A percentile compares a stretch with the other conserved stretches of the same genome.
phyloP scores from a whole-genome alignment of 169 alveolate genomes.

The Plasmodium relictum region DNA sequence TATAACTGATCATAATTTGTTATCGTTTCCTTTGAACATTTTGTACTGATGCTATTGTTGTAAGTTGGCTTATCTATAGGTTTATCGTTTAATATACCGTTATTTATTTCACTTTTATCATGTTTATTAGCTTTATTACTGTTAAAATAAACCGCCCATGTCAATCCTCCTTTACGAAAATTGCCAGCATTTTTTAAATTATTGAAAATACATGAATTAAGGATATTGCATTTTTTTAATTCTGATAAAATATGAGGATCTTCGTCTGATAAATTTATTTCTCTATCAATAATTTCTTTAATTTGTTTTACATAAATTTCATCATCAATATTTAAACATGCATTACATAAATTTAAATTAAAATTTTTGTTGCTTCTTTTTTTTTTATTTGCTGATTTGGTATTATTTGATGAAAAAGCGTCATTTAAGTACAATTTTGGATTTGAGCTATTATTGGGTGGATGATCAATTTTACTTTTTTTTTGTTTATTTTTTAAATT shows the following conservation, averaged over 20 bases:
- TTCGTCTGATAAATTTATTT: conserved; percentile 27
- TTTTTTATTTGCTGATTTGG: conserved; percentile 23
- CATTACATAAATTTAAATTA: conserved; percentile 52
- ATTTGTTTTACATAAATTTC: conserved; percentile 57
- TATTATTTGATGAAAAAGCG: neutral
- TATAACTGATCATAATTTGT: conserved; percentile 34
- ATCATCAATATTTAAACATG: conserved; percentile 62
- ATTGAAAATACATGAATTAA: conserved; percentile 24
- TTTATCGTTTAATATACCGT: neutral
- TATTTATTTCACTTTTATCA: neutral
- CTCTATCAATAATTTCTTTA: conserved; percentile 56
- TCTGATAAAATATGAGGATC: conserved; percentile 13
- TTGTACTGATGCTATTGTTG: neutral
- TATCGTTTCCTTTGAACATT: neutral
- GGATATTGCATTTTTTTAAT: neutral
- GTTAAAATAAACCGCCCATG: conserved; percentile 80
- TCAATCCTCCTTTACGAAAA: conserved; percentile 84
- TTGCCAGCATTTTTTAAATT: conserved; percentile 26
- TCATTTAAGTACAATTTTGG: neutral
- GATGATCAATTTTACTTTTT: neutral
- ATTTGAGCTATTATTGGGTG: neutral
- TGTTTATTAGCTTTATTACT: conserved; percentile 1
- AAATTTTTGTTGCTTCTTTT: conserved; percentile 38
- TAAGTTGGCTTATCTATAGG: neutral
- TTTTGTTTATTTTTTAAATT: neutral